These are phyloP conservation scores for Fusarium euwallaceae DNA, from an alignment of 2,329 filamentous ascomycete genomes.

Conservation along the genomic window DNA sequence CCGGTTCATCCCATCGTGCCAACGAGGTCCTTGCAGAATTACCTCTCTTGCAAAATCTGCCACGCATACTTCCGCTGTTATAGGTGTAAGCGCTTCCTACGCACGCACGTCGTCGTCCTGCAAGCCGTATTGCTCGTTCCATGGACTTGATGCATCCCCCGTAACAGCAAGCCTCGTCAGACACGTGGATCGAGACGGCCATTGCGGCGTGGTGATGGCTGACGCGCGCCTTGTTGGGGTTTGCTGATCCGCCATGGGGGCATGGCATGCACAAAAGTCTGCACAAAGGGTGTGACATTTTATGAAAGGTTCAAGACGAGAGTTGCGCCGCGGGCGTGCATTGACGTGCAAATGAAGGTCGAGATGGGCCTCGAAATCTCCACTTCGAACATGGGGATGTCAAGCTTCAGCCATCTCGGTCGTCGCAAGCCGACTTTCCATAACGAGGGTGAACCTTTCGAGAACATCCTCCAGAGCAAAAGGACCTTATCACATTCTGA, in stretches of 20 bases:
- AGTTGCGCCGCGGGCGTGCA: conserved; percentile 26
- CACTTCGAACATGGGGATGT: conserved; percentile 21
- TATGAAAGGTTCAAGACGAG: conserved; percentile 17
- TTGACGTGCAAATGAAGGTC: conserved; percentile 38
- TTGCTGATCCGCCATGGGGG: neutral
- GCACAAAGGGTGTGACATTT: conserved; percentile 16
- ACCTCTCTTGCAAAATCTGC: neutral
- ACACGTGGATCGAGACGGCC: conserved; percentile 35
- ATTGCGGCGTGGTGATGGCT: conserved; percentile 16
- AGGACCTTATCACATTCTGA: neutral
- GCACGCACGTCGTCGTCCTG: conserved; percentile 4
- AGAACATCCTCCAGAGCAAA: neutral
- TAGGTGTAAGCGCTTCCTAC: conserved; percentile 8
- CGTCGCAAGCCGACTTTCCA: conserved; percentile 5
- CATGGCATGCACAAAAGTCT: neutral
- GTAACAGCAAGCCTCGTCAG: conserved; percentile 10
- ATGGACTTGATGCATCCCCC: conserved; percentile 16
- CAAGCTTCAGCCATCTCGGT: conserved; percentile 13
- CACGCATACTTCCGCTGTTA: neutral
- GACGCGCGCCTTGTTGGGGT: conserved; percentile 20
- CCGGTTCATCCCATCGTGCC: neutral
- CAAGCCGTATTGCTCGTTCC: conserved; percentile 12
- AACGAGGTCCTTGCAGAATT: neutral
- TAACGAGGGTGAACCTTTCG: neutral
- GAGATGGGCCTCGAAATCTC: conserved; percentile 13